A percentile compares a stretch with the other conserved stretches of the same genome.
Conservation (phyloP, 495 filamentous ascomycete species). For the Delitschia confertaspora region DNA sequence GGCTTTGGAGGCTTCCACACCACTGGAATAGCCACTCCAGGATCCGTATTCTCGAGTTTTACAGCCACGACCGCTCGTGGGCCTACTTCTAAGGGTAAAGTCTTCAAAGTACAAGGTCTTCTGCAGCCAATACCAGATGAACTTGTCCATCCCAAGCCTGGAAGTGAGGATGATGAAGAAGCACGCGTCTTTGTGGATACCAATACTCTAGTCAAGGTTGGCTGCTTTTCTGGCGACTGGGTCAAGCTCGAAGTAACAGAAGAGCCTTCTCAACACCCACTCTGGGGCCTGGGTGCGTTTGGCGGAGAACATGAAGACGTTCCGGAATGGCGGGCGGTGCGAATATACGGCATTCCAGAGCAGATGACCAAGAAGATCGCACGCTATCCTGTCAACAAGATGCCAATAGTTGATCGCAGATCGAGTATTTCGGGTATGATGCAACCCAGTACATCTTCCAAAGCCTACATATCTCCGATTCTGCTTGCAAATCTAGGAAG, state of each 20-base stretch:
- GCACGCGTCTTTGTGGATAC: conserved; percentile 82
- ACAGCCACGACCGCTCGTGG: conserved; percentile 69
- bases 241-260: conserved; percentile 69
- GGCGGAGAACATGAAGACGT: conserved; percentile 42
- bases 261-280: conserved; percentile 48
- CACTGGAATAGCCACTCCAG: conserved; percentile 66
- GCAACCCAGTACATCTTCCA: conserved; percentile 38
- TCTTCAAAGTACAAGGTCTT: conserved; percentile 74
- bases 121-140: conserved; percentile 63
- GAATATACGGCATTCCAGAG: conserved; percentile 80
- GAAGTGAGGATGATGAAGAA: conserved; percentile 78
- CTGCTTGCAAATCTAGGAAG: conserved; percentile 74
- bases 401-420: conserved; percentile 35
- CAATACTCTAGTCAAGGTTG: conserved; percentile 71
- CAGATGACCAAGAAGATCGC: conserved; percentile 39
- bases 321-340: conserved; percentile 63
- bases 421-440: conserved; percentile 46
- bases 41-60: conserved; percentile 76
- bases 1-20: conserved; percentile 44
- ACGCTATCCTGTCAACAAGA: conserved; percentile 45
- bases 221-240: conserved; percentile 97
- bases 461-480: conserved; percentile 74
- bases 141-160: conserved; percentile 73
- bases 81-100: conserved; percentile 46
- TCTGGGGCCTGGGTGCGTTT: conserved; percentile 45